Conservation (phyloP, 2,329 filamentous ascomycete species). For the Trichoderma sp. region DNA sequence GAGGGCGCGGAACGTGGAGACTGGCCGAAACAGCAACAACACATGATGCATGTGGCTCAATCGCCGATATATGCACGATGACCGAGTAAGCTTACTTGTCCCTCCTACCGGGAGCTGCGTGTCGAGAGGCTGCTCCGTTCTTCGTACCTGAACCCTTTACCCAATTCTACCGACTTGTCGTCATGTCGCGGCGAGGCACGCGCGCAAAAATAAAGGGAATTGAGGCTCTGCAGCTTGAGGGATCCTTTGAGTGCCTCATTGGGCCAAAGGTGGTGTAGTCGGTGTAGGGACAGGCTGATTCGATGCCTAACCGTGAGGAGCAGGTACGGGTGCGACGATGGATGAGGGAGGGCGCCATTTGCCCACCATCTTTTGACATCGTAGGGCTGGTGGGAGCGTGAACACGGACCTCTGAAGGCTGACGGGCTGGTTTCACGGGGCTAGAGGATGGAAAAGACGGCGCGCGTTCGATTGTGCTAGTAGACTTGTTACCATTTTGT, state of each 20-base stretch:
- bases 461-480: too few relatives aligned
- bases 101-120: not conserved
- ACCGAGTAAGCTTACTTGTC: slow-evolving; percentile 5
- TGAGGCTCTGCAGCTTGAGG: slow-evolving; percentile 11
- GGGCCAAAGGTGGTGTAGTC: not conserved
- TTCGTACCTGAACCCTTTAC: too few relatives aligned
- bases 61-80: not conserved
- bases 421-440: too few relatives aligned
- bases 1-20: not conserved
- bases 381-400: not conserved
- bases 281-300: not conserved
- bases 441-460: not conserved
- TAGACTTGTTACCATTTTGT: too few relatives aligned
- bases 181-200: not conserved
- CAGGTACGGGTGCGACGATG: not conserved
- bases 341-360: not conserved
- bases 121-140: not conserved
- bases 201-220: not conserved
- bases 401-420: too few relatives aligned
- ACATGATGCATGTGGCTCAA: not conserved
- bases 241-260: too few relatives aligned
- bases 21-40: not conserved
- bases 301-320: too few relatives aligned
- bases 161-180: too few relatives aligned
- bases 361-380: not conserved